phyloP scores from a whole-genome alignment of 495 filamentous ascomycete species.

The Penicillium pulvis region DNA sequence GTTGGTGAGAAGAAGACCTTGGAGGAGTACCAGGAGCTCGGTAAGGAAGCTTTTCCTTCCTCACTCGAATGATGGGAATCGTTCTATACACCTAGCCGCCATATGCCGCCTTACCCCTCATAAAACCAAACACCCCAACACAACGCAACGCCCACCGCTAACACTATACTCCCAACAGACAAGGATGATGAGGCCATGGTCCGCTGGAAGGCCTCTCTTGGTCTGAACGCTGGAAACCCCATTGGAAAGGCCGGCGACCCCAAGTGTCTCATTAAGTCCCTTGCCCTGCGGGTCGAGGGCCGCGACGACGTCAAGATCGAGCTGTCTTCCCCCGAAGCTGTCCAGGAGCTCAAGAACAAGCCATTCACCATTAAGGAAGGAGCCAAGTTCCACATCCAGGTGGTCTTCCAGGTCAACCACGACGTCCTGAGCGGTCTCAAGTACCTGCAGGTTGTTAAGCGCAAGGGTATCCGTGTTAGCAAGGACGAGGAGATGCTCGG shows the following conservation, averaged over 20 bases:
- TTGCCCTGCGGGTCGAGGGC: slow-evolving; percentile 78
- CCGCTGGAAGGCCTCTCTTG: slow-evolving; percentile 95
- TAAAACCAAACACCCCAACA: neutral
- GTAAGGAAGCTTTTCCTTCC: slow-evolving; percentile 53
- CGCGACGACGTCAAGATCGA: slow-evolving; percentile 85
- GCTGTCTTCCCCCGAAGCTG: slow-evolving; percentile 62
- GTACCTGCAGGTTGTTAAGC: slow-evolving; percentile 90
- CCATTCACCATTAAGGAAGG: slow-evolving; percentile 98
- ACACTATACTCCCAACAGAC: slow-evolving; percentile 38
- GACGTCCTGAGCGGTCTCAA: slow-evolving; percentile 92
- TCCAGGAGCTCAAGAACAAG: slow-evolving; percentile 73
- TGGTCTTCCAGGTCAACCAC: slow-evolving; percentile 90
- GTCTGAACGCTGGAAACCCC: slow-evolving; percentile 68
- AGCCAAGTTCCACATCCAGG: slow-evolving; percentile 87
- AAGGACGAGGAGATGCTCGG: slow-evolving; percentile 98
- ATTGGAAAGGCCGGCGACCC: slow-evolving; percentile 72
- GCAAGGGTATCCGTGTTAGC: slow-evolving; percentile 77
- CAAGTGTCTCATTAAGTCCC: slow-evolving; percentile 85
- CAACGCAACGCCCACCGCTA: slow-evolving; percentile 6
- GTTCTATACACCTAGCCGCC: neutral
- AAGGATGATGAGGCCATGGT: slow-evolving; percentile 87
- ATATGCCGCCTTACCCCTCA: neutral
- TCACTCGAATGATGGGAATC: neutral
- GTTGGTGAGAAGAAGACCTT: slow-evolving; percentile 97
- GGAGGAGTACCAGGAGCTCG: slow-evolving; percentile 87